A percentile compares a stretch with the other conserved stretches of the same genome.
Evolutionary conservation across 306 rosid species (phyloP).

Genomic region (Clitoria ternatea): DNA sequence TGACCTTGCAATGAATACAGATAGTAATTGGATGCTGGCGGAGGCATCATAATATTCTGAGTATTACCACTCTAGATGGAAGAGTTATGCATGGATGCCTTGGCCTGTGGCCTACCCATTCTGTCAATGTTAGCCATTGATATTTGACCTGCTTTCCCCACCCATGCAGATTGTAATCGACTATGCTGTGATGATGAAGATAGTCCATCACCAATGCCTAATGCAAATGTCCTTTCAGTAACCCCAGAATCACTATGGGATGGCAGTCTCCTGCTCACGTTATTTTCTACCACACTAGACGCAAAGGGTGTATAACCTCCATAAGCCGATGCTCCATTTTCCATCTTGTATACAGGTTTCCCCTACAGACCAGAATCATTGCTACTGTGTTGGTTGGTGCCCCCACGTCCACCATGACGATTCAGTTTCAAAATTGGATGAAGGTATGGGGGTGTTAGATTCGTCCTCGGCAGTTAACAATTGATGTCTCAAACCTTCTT

Average conservation of each 20-base stretch:
- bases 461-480: conserved; percentile 51
- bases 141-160: conserved; percentile 66
- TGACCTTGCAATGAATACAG: conserved; percentile 48
- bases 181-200: conserved; percentile 51
- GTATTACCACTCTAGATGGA: conserved; percentile 39
- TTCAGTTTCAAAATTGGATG: conserved; percentile 45
- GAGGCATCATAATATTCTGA: conserved; percentile 42
- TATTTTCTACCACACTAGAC: conserved; percentile 40
- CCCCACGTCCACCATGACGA: conserved; percentile 66
- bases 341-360: conserved; percentile 62
- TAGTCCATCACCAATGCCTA: conserved; percentile 48
- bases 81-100: conserved; percentile 46
- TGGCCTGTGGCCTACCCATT: conserved; percentile 70
- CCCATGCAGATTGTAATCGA: conserved; percentile 74
- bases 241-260: conserved; percentile 53
- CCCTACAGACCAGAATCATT: conserved; percentile 59
- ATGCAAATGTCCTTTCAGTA: conserved; percentile 39
- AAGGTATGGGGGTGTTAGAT: conserved; percentile 42
- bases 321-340: conserved; percentile 55
- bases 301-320: conserved; percentile 37
- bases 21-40: conserved; percentile 35
- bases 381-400: conserved; percentile 46
- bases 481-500: conserved; percentile 77
- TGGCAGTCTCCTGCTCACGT: conserved; percentile 32
- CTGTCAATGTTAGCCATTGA: conserved; percentile 79